Percentiles rank a stretch among this genome's conserved stretches.
Conservation (phyloP, 306 rosid species). For the Prunus dulcis region DNA sequence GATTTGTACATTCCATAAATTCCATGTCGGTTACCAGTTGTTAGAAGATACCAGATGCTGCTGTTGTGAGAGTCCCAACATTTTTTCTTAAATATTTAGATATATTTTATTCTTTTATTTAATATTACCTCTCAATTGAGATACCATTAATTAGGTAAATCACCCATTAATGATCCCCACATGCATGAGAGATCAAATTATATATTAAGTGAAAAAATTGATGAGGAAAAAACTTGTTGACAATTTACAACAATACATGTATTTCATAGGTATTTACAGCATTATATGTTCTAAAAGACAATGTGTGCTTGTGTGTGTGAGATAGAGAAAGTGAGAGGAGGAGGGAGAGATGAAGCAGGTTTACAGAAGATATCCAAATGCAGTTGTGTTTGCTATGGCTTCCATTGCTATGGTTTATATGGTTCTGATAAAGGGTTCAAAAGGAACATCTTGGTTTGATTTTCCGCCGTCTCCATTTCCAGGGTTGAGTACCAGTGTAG, state of each 20-base stretch:
- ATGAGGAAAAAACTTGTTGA: neutral
- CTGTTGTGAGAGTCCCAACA: neutral
- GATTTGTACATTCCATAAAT: neutral
- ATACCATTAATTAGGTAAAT: neutral
- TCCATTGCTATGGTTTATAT: conserved; percentile 12
- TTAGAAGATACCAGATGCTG: neutral
- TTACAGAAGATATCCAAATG: neutral
- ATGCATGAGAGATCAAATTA: too few species aligned
- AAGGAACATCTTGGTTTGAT: neutral
- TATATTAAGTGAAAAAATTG: neutral
- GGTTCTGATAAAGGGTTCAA: conserved; percentile 1
- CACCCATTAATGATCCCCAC: too few species aligned
- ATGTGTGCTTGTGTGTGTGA: too few species aligned
- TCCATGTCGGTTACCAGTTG: neutral
- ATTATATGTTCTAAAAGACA: neutral
- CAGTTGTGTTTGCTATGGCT: conserved; percentile 4
- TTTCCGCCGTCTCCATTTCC: neutral
- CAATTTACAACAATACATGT: neutral
- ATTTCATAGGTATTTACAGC: neutral
- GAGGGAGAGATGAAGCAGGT: neutral
- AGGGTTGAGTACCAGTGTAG: neutral
- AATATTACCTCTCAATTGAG: neutral
- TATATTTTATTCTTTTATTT: too few species aligned
- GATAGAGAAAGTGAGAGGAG: neutral
- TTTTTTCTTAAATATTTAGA: too few species aligned